Evolutionary conservation across 2,329 filamentous ascomycete genomes (phyloP).

Genomic region (Aspergillus alliaceus): DNA sequence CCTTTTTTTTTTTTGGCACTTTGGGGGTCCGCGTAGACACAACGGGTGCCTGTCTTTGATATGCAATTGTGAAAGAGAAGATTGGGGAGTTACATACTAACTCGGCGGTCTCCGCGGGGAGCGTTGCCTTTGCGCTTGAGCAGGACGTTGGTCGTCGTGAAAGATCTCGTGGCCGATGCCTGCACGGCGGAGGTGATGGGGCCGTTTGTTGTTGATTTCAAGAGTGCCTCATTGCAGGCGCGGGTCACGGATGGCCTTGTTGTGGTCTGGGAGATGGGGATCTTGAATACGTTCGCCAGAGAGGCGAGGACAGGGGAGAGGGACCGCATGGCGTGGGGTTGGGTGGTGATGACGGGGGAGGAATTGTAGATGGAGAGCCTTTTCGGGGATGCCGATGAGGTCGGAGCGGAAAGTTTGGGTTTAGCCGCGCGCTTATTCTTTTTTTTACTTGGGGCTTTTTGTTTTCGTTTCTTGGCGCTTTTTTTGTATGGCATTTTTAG

Average conservation of each 20-base stretch:
- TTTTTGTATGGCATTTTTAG: no score
- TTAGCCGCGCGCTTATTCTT: no score
- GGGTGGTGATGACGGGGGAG: constrained; percentile 12
- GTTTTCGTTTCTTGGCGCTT: no score
- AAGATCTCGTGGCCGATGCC: constrained; percentile 26
- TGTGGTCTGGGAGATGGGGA: constrained; percentile 37
- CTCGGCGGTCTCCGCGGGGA: constrained; percentile 38
- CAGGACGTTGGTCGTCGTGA: constrained; percentile 41
- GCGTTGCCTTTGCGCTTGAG: constrained; percentile 40
- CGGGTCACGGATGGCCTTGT: constrained; percentile 25
- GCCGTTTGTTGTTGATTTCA: constrained; percentile 14
- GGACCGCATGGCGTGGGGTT: constrained; percentile 30
- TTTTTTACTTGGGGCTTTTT: no score
- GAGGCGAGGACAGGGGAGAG: constrained; percentile 44
- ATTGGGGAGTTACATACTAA: constrained; percentile 40
- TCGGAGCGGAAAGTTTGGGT: constrained; percentile 12
- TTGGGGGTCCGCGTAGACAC: no score
- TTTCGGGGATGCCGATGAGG: constrained; percentile 15
- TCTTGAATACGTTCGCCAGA: constrained; percentile 46
- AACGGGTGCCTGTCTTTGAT: neutral
- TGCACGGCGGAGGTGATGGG: constrained; percentile 25
- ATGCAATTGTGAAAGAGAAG: neutral
- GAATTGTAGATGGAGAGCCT: constrained; percentile 11
- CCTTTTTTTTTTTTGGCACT: neutral
- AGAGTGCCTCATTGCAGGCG: constrained; percentile 21